Evolutionary conservation across 768 basidiomycete genomes (phyloP), one percentile per base, ranked within the genome.

Genomic region (Kwoniella sp.): DNA sequence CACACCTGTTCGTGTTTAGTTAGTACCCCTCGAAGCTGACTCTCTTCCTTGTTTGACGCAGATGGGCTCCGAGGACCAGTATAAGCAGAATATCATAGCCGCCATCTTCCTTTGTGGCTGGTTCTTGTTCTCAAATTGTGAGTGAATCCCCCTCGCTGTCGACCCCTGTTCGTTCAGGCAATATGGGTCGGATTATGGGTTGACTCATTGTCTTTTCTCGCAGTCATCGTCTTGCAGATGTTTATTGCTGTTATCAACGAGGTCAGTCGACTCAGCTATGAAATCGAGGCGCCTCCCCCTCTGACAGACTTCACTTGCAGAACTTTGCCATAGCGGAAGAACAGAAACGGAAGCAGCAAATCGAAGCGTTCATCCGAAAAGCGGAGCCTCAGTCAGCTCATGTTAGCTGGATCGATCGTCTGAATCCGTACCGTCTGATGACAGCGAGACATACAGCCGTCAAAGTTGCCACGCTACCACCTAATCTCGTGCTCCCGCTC

Each of bases 171-270:
- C n/a, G n/a, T n/a, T n/a, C n/a, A n/a, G n/a, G n/a, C n/a, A 41
- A 34, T n/a, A 55, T 53, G 47, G 22, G 37, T 4, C 25, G 8
- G 26, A 34, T 5, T 38, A 31, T 34, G 13, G 2, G 45, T 58
- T 62, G 25, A 67, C 22, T 47, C 37, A 54, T 29, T 23, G n/a
- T 54, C 69, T 41, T 50, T 23, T 4, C 47, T 8, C 37, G 64
- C 56, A 94, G 93, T 92, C 83, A 91, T 95, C 73, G 85, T 95
- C 9, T 79, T 95, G 55, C 93, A 95, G 76, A 90, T 97, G 88
- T 96, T 97, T 83, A 91, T 98, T 73, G 95, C 95, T 34, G 93
- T 95, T 51, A 93, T 96, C 84, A 91, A 93, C 74, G 93, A 94
- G 73, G 81, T 81, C 23, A 38, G 70, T 50, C 26, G 9, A 31